Percentiles rank a stretch among this genome's conserved stretches.
Conservation (phyloP, 1,284 basidiomycete genomes). For the Moniliella sp. region DNA sequence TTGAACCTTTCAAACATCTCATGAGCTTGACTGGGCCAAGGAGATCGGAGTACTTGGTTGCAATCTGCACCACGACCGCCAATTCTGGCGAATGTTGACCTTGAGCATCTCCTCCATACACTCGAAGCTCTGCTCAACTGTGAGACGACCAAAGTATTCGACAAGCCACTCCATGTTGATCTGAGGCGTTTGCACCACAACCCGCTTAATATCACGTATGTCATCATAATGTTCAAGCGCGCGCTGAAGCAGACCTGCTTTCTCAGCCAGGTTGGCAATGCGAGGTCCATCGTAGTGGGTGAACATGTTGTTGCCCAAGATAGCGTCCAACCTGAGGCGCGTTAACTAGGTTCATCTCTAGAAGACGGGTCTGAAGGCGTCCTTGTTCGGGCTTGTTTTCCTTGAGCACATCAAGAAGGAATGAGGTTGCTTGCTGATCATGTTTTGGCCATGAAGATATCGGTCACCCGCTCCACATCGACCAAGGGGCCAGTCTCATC, state of each 20-base stretch:
- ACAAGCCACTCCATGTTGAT: slow-evolving; percentile 88
- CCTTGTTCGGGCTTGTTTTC: slow-evolving; percentile 96
- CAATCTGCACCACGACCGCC: slow-evolving; percentile 87
- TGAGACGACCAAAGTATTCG: slow-evolving; percentile 86
- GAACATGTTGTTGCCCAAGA: slow-evolving; percentile 97
- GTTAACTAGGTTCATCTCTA: slow-evolving; percentile 94
- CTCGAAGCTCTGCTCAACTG: slow-evolving; percentile 87
- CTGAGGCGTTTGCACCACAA: slow-evolving; percentile 73
- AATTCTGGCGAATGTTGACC: slow-evolving; percentile 93
- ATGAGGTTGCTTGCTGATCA: slow-evolving; percentile 96
- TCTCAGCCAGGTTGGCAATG: slow-evolving; percentile 93
- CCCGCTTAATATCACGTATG: slow-evolving; percentile 83
- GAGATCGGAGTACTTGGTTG: slow-evolving; percentile 96
- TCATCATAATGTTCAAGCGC: slow-evolving; percentile 97
- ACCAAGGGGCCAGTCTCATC: slow-evolving; percentile 80
- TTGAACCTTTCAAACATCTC: slow-evolving; percentile 98
- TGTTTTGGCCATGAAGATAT: slow-evolving; percentile 98
- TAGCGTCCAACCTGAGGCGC: slow-evolving; percentile 98
- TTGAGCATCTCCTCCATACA: slow-evolving; percentile 93
- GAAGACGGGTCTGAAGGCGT: slow-evolving; percentile 76
- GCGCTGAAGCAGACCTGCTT: slow-evolving; percentile 81
- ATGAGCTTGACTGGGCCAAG: slow-evolving; percentile 90
- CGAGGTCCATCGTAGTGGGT: slow-evolving; percentile 85
- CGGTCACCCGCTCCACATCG: slow-evolving; percentile 54
- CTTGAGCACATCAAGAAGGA: slow-evolving; percentile 93